phyloP scores from a whole-genome alignment of 257 asterid genomes.

The Paraleonurus japonicus region DNA sequence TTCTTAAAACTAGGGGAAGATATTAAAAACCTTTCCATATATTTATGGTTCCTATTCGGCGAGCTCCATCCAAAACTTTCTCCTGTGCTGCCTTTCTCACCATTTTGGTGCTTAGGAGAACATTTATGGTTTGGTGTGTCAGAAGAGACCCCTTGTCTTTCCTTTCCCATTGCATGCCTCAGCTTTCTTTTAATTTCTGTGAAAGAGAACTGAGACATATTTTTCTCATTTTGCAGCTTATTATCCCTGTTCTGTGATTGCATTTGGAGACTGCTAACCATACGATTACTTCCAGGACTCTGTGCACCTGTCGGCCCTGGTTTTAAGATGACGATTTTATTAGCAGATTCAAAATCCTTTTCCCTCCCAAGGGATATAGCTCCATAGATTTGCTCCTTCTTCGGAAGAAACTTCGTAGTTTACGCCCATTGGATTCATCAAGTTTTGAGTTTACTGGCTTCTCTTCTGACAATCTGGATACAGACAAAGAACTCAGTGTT shows the following conservation, averaged over 20 bases:
- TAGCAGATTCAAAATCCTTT: constrained; percentile 45
- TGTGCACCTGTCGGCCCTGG: constrained; percentile 61
- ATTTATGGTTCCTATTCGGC: constrained; percentile 90
- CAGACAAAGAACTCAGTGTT: constrained; percentile 31
- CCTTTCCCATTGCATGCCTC: constrained; percentile 85
- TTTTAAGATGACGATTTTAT: constrained; percentile 67
- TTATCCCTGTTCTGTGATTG: constrained; percentile 31
- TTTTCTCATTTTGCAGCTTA: constrained; percentile 43
- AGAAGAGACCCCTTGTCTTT: constrained; percentile 42
- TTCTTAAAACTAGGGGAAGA: constrained; percentile 48
- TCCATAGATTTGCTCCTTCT: constrained; percentile 82
- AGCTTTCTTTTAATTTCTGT: constrained; percentile 81
- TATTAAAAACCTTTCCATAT: constrained; percentile 60
- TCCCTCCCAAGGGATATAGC: constrained; percentile 43
- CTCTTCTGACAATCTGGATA: constrained; percentile 38
- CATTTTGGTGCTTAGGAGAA: constrained; percentile 42
- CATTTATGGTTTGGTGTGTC: constrained; percentile 25
- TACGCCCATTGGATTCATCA: constrained; percentile 47
- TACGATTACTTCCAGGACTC: constrained; percentile 36
- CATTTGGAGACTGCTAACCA: constrained; percentile 27
- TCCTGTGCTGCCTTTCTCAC: constrained; percentile 47
- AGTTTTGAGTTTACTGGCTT: constrained; percentile 34
- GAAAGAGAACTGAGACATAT: constrained; percentile 67
- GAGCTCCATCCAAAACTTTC: constrained; percentile 78
- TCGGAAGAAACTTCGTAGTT: constrained; percentile 55